Conservation (phyloP, 306 rosid species). For the Citrullus amarus region DNA sequence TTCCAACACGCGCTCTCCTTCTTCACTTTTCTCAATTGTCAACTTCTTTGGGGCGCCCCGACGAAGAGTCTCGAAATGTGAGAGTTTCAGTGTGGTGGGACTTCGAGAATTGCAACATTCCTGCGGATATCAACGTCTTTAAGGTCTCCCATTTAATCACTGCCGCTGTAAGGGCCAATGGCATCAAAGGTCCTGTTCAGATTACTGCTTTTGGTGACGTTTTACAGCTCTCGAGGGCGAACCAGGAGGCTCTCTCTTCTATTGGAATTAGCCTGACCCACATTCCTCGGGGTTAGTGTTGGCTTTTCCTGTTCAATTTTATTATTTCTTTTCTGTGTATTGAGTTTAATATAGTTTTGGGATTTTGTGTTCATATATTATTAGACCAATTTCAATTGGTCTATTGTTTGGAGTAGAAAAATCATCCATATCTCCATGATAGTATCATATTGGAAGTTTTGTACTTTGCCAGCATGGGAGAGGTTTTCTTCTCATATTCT, state of each 20-base stretch:
- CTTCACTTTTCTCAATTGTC: constrained; percentile 24
- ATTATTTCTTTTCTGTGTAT: background rate
- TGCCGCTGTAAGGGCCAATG: constrained; percentile 56
- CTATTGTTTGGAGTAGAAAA: background rate
- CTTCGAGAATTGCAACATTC: constrained; percentile 62
- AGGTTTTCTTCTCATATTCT: background rate
- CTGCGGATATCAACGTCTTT: constrained; percentile 26
- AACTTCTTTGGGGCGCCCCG: constrained; percentile 26
- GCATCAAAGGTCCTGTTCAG: constrained; percentile 71
- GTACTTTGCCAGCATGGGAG: background rate
- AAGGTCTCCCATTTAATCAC: constrained; percentile 36
- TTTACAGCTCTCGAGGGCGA: constrained; percentile 34
- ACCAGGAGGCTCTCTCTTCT: constrained; percentile 61
- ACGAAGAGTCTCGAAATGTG: constrained; percentile 49
- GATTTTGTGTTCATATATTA: background rate
- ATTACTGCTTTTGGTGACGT: constrained; percentile 73
- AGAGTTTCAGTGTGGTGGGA: constrained; percentile 97
- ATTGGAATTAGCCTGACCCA: constrained; percentile 67
- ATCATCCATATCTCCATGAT: background rate
- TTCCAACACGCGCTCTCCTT: background rate
- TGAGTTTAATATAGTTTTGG: background rate
- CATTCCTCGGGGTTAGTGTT: constrained; percentile 43
- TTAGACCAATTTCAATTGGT: background rate
- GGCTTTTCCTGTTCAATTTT: background rate
- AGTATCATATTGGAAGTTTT: background rate